These are phyloP conservation scores for Tardiomyces depauwii DNA, from an alignment of 1,139 yeast genomes.

Conservation along the genomic window DNA sequence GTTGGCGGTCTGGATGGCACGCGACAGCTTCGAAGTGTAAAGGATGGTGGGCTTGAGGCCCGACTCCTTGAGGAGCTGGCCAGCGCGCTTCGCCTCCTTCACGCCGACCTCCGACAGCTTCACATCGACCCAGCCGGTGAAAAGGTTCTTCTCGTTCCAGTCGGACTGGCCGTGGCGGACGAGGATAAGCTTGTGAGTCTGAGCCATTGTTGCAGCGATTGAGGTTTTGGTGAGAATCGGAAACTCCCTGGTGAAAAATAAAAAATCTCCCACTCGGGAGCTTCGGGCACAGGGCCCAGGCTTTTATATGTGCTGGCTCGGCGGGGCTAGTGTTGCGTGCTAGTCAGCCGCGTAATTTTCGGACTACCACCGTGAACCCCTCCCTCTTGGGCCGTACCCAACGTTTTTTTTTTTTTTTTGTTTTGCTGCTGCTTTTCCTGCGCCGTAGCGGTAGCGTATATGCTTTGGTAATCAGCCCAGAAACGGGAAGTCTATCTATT, in stretches of 20 bases:
- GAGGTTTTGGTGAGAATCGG: too few relatives aligned
- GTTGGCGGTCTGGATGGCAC: conserved; percentile 98
- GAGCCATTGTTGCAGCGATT: not conserved
- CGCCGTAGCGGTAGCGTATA: too few relatives aligned
- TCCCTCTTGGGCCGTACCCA: not conserved
- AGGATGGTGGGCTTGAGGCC: conserved; percentile 72
- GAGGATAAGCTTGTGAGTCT: conserved; percentile 24
- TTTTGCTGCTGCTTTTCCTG: too few relatives aligned
- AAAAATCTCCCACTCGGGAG: too few relatives aligned
- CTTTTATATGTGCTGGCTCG: too few relatives aligned
- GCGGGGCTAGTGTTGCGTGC: not conserved
- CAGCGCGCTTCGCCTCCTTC: conserved; percentile 89
- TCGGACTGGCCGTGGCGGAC: conserved; percentile 96
- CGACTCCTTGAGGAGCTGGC: conserved; percentile 82
- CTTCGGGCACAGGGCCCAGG: too few relatives aligned
- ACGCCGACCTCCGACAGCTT: conserved; percentile 74
- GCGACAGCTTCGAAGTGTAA: conserved; percentile 83
- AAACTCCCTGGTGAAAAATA: too few relatives aligned
- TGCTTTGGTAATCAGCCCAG: too few relatives aligned
- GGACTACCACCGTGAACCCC: not conserved
- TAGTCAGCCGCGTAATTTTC: not conserved
- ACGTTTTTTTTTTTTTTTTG: not conserved
- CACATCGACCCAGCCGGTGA: conserved; percentile 99
- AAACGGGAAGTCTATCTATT: too few relatives aligned
- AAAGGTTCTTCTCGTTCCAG: conserved; percentile 96